Percentiles rank a stretch among this genome's conserved stretches.
Evolutionary conservation across 2,329 filamentous ascomycete species (phyloP).

Genomic region (Phaeosphaeriaceae sp.): DNA sequence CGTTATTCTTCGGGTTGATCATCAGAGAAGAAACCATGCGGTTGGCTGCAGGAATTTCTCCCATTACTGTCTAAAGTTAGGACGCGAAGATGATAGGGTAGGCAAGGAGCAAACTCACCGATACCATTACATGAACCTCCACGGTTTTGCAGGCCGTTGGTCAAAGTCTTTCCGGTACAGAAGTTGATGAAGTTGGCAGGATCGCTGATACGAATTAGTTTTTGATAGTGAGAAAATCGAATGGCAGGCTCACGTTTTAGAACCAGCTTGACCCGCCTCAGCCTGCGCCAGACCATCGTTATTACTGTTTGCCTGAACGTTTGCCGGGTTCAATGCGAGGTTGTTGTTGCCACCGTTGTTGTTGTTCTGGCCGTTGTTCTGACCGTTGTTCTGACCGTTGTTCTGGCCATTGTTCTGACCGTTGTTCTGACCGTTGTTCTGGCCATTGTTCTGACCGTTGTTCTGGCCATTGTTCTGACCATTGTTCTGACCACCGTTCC

Average conservation of each 20-base stretch:
- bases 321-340: slow-evolving; percentile 44
- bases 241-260: slow-evolving; percentile 50
- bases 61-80: slow-evolving; percentile 54
- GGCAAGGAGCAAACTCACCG: slow-evolving; percentile 35
- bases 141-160: slow-evolving; percentile 60
- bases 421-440: slow-evolving; percentile 12
- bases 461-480: slow-evolving; percentile 5
- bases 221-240: neutral
- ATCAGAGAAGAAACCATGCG: slow-evolving; percentile 65
- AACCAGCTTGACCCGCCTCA: slow-evolving; percentile 53
- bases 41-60: slow-evolving; percentile 57
- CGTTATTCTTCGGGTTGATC: slow-evolving; percentile 52
- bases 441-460: neutral
- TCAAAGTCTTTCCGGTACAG: slow-evolving; percentile 60
- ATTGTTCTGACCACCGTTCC: neutral
- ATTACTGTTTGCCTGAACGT: slow-evolving; percentile 53
- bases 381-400: slow-evolving; percentile 17
- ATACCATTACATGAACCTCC: slow-evolving; percentile 64
- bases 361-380: slow-evolving; percentile 27
- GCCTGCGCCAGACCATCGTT: slow-evolving; percentile 49
- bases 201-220: slow-evolving; percentile 46
- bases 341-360: slow-evolving; percentile 22
- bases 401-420: slow-evolving; percentile 13
- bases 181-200: slow-evolving; percentile 66
- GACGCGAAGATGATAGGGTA: neutral